A percentile compares a stretch with the other conserved stretches of the same genome.
Conservation (phyloP, 179 eudicot species). For the Silene coronaria region DNA sequence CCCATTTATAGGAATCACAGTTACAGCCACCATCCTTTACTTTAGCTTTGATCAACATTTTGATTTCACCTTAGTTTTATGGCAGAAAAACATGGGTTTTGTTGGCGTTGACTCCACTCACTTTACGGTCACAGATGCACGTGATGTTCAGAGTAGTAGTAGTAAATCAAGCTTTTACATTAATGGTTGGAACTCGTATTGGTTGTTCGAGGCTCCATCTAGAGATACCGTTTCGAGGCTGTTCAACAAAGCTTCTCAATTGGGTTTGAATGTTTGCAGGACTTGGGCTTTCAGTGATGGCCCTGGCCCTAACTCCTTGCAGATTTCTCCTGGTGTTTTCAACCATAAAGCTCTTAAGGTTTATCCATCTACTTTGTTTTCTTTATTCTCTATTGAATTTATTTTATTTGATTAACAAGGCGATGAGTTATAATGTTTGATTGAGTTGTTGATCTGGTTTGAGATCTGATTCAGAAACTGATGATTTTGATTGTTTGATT, state of each 20-base stretch:
- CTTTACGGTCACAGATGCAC: constrained; percentile 22
- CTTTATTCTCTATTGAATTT: too few relatives aligned
- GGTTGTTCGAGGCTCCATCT: constrained; percentile 35
- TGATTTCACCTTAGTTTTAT: constrained; percentile 28
- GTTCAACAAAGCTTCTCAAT: constrained; percentile 34
- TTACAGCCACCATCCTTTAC: constrained; percentile 26
- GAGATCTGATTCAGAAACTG: constrained; percentile 3
- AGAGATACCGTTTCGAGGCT: constrained; percentile 32
- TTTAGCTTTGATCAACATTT: constrained; percentile 32
- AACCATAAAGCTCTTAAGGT: constrained; percentile 40
- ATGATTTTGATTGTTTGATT: constrained; percentile 2
- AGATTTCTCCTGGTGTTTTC: constrained; percentile 41
- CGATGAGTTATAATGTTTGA: neutral
- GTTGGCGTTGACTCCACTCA: constrained; percentile 36
- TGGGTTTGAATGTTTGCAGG: constrained; percentile 49
- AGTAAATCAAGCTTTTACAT: constrained; percentile 23
- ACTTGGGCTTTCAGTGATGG: constrained; percentile 63
- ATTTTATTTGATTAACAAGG: too few relatives aligned
- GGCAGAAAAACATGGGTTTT: constrained; percentile 37
- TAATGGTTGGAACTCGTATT: constrained; percentile 51
- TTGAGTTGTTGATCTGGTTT: neutral
- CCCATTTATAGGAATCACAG: constrained; percentile 35
- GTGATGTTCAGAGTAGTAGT: neutral
- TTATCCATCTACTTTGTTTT: too few relatives aligned
- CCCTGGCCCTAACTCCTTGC: constrained; percentile 37